Percentiles rank a stretch among this genome's conserved stretches.
Conservation (phyloP, 2,329 filamentous ascomycete genomes). For the Claviceps monticola region DNA sequence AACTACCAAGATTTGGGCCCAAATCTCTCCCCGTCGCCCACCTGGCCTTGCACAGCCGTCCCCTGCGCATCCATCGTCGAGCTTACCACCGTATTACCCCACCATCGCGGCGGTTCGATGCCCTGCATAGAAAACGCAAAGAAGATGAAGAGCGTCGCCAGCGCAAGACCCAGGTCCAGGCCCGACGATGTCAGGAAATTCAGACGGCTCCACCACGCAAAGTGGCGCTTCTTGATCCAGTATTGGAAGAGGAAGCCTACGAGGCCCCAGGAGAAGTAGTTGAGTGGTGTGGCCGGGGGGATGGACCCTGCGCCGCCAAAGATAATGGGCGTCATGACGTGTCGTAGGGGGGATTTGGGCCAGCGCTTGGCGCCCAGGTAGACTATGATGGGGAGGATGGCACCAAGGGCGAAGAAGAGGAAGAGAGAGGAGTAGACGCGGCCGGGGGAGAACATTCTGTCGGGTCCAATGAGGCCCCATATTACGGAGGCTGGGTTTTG, state of each 20-base stretch:
- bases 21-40: conserved; percentile 44
- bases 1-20: conserved; percentile 41
- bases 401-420: conserved; percentile 44
- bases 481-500: conserved; percentile 42
- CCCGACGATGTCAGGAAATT: conserved; percentile 61
- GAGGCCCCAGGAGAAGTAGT: conserved; percentile 60
- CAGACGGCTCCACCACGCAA: conserved; percentile 59
- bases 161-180: conserved; percentile 53
- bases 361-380: conserved; percentile 35
- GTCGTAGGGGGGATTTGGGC: conserved; percentile 32
- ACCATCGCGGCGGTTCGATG: conserved; percentile 52
- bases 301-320: conserved; percentile 46
- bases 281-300: conserved; percentile 56
- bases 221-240: conserved; percentile 47
- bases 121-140: conserved; percentile 51
- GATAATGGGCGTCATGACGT: conserved; percentile 48
- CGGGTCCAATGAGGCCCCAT: conserved; percentile 52
- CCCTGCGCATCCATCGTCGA: conserved; percentile 48
- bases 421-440: conserved; percentile 49
- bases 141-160: conserved; percentile 56
- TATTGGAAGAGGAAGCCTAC: conserved; percentile 61
- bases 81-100: conserved; percentile 47
- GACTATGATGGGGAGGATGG: conserved; percentile 36
- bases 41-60: conserved; percentile 40
- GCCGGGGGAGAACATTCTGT: conserved; percentile 48